Evolutionary conservation across 2,329 filamentous ascomycete species (phyloP), one percentile per base, ranked within the genome.

Genomic region (Dactylellina drechsleri): DNA sequence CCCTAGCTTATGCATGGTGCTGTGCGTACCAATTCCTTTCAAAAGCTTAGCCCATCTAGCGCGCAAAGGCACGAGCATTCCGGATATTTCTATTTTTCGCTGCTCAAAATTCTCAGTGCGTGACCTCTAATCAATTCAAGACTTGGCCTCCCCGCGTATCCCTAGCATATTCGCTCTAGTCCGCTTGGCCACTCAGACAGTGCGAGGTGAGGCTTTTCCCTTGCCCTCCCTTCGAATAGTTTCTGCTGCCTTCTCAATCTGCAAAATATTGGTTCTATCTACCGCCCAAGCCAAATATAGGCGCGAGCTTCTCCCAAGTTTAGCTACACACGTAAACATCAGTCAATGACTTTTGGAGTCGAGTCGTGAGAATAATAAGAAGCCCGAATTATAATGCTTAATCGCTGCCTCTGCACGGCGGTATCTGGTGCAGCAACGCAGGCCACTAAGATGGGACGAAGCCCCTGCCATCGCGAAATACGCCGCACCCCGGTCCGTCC

Each of bases 371-470:
- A 28, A 28, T 28, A 28, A 28, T 28, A 28, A 28, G 7, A 28
- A 28, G 26, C 26, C 7, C 26, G 26, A 28, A 28, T 28, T 28
- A 28, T 28, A 28, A 28, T 28, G 26, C 53, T 57, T 31, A 36
- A 57, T 57, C 28, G 10, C 3, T 7, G 28, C 50, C 67, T 59
- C 49, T 72, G 67, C 61, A 20, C 54, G 66, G 71, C 71, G 71
- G 62, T 68, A 64, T 68, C 71, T 75, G 71, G n/a, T 67, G 62
- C 70, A 74, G 16, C 57, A 41, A 53, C 49, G 31, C 62, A 59
- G 64, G 71, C 71, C 71, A 75, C 52, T 75, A 49, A 75, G 58
- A 56, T 67, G 57, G 64, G 71, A 68, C 54, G 59, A 65, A 50
- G 50, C 64, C 64, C 62, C 71, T 64, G 56, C 26, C 59, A 18